phyloP scores from a whole-genome alignment of 164 flowering plant genomes.

The Piper longum region DNA sequence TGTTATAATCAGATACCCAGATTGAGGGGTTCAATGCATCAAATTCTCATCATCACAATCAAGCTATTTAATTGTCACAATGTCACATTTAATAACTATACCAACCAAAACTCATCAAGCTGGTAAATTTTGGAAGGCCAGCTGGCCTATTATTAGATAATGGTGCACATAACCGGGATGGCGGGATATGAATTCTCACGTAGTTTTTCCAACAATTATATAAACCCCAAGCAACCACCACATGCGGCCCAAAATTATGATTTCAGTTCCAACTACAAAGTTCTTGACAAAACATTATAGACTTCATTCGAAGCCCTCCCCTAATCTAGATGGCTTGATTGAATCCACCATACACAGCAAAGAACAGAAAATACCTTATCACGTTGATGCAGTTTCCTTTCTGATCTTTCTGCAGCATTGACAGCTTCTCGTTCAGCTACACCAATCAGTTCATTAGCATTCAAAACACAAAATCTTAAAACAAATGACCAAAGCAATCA shows the following conservation, averaged over 20 bases:
- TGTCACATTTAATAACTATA: not conserved
- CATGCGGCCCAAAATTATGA: not conserved
- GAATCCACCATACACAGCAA: not conserved
- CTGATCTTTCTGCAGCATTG: constrained; percentile 82
- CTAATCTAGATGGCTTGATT: not conserved
- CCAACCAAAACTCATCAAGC: not conserved
- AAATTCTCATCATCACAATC: not conserved
- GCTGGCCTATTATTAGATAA: too few species aligned
- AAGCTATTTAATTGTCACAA: too few species aligned
- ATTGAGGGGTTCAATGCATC: not conserved
- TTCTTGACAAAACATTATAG: too few species aligned
- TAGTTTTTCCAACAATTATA: too few species aligned
- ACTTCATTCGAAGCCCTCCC: not conserved
- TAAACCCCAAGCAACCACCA: too few species aligned
- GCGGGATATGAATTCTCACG: too few species aligned
- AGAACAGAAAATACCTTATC: constrained; percentile 52
- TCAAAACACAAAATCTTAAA: not conserved
- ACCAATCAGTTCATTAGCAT: constrained; percentile 3
- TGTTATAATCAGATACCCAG: not conserved
- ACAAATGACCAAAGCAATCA: too few species aligned
- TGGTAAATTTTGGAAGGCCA: too few species aligned
- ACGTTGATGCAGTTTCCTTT: constrained; percentile 66
- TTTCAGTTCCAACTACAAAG: not conserved
- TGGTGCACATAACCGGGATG: too few species aligned
- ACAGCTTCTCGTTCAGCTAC: constrained; percentile 93